These are phyloP conservation scores for Beauveria sp. DNA, from an alignment of 2,329 filamentous ascomycete species.

Conservation along the genomic window DNA sequence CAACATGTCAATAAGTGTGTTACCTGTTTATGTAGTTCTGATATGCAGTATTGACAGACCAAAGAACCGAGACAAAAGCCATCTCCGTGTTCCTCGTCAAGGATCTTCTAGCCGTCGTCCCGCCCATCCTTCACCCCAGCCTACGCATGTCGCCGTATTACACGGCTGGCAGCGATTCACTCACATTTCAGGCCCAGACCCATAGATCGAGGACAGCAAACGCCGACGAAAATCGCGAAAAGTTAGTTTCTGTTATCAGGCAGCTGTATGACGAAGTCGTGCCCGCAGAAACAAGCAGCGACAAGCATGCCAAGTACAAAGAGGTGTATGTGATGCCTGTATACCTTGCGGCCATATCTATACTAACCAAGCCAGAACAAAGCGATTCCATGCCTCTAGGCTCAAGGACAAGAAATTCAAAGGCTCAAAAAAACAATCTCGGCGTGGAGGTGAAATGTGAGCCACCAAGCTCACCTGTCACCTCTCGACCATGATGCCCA, in stretches of 20 bases:
- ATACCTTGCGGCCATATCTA: neutral
- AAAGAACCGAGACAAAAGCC: constrained; percentile 52
- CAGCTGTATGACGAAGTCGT: constrained; percentile 39
- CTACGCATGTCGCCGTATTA: constrained; percentile 49
- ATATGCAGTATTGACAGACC: constrained; percentile 31
- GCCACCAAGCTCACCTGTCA: neutral
- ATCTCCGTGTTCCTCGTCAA: constrained; percentile 43
- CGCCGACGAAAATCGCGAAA: constrained; percentile 42
- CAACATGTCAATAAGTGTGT: constrained; percentile 55
- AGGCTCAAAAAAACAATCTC: constrained; percentile 42
- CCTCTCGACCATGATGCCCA: neutral
- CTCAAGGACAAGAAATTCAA: constrained; percentile 41
- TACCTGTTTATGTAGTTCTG: neutral
- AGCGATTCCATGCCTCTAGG: constrained; percentile 36
- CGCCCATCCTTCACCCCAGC: constrained; percentile 37
- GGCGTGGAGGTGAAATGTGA: constrained; percentile 29
- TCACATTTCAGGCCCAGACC: constrained; percentile 48
- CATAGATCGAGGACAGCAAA: constrained; percentile 45
- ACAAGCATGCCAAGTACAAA: constrained; percentile 42
- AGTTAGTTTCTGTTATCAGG: constrained; percentile 40
- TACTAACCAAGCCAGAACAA: constrained; percentile 30
- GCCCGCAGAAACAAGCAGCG: constrained; percentile 37
- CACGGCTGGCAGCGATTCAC: constrained; percentile 40
- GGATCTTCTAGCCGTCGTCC: constrained; percentile 38
- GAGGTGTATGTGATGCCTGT: constrained; percentile 30